Evolutionary conservation across 2,329 filamentous ascomycete species (phyloP), one percentile per base, ranked within the genome.

Genomic region (Colletotrichum lentis): DNA sequence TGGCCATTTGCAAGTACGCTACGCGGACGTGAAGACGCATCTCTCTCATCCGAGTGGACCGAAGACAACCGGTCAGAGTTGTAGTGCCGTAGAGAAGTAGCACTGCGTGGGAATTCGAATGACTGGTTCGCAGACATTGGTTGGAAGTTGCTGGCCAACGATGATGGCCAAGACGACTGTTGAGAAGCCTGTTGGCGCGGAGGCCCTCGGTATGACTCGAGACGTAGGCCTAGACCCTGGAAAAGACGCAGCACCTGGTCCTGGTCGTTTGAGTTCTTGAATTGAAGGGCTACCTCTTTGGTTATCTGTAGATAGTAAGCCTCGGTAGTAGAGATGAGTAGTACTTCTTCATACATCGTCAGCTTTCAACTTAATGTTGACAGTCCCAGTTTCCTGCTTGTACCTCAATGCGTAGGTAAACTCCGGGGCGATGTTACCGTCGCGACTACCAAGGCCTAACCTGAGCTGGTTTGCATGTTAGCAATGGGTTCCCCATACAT

Each of bases 201-300:
- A 56, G 22, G n/a, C 11, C 20, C 20, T 24, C 37, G 49, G 22
- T 22, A 46, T 18, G 50, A 20, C 24, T 43, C 52, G 27, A 37
- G 16, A 43, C 31, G 27, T 12, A 54, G 27, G 18, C n/a, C 52
- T 7, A 62, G 52, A 35, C 37, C 31, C 14, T 57, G 27, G 18
- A 62, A 44, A n/a, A 62, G 39, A 5, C 50, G 39, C 24, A 56
- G 49, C 8, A 56, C 22, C 18, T 57, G 50, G 11, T 46, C 52
- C 14, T 27, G 31, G 14, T 62, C 60, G 46, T 16, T 44, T 35
- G 37, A 37, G 39, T 31, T 62, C 24, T 56, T 62, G 60, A 62
- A 62, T n/a, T 56, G 39, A 7, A 62, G 39, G n/a, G 35, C 49
- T 11, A 47, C 14, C 8, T 62, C 37, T 24, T 39, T 31, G 18